Percentiles rank a stretch among this genome's conserved stretches.
phyloP scores from a whole-genome alignment of 495 filamentous ascomycete genomes.

The Hypoxylon subgilvum region DNA sequence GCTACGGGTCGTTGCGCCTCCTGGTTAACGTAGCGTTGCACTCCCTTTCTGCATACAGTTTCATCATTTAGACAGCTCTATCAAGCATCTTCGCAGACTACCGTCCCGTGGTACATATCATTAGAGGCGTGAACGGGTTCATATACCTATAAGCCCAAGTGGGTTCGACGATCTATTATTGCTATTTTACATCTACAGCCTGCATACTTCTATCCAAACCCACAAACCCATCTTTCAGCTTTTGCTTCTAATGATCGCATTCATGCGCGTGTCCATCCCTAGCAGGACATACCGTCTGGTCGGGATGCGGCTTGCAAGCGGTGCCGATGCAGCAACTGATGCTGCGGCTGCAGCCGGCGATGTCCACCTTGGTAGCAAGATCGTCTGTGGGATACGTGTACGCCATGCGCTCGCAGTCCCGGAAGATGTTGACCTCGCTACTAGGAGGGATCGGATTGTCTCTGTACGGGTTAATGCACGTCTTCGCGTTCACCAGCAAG shows the following conservation, averaged over 20 bases:
- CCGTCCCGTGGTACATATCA: background rate
- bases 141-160: background rate
- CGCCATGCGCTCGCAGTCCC: conserved; percentile 22
- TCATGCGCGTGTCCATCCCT: conserved; percentile 2
- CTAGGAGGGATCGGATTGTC: conserved; percentile 4
- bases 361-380: conserved; percentile 21
- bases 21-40: conserved; percentile 7
- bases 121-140: too few species aligned
- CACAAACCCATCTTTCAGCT: too few species aligned
- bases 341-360: conserved; percentile 26
- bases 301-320: conserved; percentile 29
- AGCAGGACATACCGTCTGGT: conserved; percentile 28
- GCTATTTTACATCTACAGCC: too few species aligned
- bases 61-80: background rate
- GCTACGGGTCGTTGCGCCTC: conserved; percentile 12
- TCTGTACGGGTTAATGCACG: conserved; percentile 33
- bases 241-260: background rate
- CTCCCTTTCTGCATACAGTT: background rate
- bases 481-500: conserved; percentile 21
- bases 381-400: conserved; percentile 38
- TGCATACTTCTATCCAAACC: background rate
- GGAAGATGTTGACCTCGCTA: conserved; percentile 20
- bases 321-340: conserved; percentile 33
- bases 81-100: background rate
- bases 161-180: too few species aligned